Evolutionary conservation across 179 eudicot genomes (phyloP), one percentile per base, ranked within the genome.

Genomic region (Kewa caespitosa): DNA sequence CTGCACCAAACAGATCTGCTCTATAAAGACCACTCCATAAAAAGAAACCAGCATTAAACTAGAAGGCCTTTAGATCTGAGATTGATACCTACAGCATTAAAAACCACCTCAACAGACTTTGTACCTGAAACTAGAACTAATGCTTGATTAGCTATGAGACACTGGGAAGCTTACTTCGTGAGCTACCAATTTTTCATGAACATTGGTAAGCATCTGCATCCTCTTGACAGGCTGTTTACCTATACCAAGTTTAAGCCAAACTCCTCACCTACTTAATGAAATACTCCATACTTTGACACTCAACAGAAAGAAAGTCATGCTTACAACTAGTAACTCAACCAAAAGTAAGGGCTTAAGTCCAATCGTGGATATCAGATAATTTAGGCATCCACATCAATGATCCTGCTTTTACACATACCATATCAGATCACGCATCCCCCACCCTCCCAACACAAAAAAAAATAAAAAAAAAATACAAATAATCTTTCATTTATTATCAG

Each of bases 1-100:
- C 98, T 90, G 97, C 98, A 94, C 86, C 86, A 89, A 85, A 90
- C 83, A 89, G 76, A 86, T 88, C 94, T 87, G 79, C 81, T 87
- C 91, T 87, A 87, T 86, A 84, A 91, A 76, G 80, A 63, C 38
- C 64, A 71, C 74, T 81, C 54, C 74, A 54, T 33, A 70, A 37
- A 42, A 69, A 85, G 78, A 76, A 42, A 67, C 70, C 84, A 52
- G 69, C 38, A 69, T 43, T 52, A 71, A 59, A 55, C 55, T 65
- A 57, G 46, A 70, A 70, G 67, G 73, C 57, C 50, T 54, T 31
- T 41, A 36, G 72, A 72, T 68, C 55, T 62, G 55, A 73, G 67
- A 61, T 23, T 66, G 74, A 64, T 33, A 69, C 37, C 69, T 66
- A 48, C 42, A 1, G 36, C 43, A 61, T 59, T 50, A 31, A 59